Evolutionary conservation across 2,329 filamentous ascomycete genomes (phyloP).

Genomic region (Aspergillus pseudotamarii): DNA sequence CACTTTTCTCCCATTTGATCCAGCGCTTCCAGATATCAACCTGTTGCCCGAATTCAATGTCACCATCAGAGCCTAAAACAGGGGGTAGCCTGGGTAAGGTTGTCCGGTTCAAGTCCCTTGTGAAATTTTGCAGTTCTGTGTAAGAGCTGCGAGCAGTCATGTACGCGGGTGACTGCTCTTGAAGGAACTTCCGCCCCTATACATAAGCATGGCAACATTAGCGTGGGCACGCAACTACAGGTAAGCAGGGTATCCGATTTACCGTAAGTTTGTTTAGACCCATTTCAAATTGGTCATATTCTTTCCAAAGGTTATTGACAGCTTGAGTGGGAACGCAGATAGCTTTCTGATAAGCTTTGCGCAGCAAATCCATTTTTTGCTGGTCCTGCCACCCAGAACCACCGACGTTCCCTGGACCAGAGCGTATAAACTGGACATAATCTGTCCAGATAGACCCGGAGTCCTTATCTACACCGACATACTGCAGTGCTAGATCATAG

Average conservation of each 20-base stretch:
- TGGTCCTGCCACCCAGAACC: conserved; percentile 93
- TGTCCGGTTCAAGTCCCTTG: conserved; percentile 72
- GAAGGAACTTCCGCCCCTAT: conserved; percentile 88
- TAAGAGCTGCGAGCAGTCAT: conserved; percentile 94
- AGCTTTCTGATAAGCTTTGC: conserved; percentile 89
- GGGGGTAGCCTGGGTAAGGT: conserved; percentile 82
- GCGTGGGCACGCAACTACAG: neutral
- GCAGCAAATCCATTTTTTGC: conserved; percentile 93
- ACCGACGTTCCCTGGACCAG: conserved; percentile 80
- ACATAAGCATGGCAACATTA: conserved; percentile 11
- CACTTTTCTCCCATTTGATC: conserved; percentile 94
- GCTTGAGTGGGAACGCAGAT: conserved; percentile 83
- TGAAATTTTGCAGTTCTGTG: conserved; percentile 87
- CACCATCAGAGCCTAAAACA: conserved; percentile 80
- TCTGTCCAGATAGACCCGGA: conserved; percentile 90
- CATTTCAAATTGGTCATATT: conserved; percentile 97
- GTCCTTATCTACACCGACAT: conserved; percentile 88
- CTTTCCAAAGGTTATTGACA: conserved; percentile 87
- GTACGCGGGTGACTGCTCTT: conserved; percentile 88
- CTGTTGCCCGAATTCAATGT: conserved; percentile 81
- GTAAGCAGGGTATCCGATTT: conserved; percentile 22
- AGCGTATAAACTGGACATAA: conserved; percentile 91
- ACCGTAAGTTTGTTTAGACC: conserved; percentile 89
- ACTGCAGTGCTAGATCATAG: conserved; percentile 89
- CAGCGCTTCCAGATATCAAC: conserved; percentile 89